Evolutionary conservation across 2,329 filamentous ascomycete species (phyloP).

Genomic region (Talaromyces funiculosus): DNA sequence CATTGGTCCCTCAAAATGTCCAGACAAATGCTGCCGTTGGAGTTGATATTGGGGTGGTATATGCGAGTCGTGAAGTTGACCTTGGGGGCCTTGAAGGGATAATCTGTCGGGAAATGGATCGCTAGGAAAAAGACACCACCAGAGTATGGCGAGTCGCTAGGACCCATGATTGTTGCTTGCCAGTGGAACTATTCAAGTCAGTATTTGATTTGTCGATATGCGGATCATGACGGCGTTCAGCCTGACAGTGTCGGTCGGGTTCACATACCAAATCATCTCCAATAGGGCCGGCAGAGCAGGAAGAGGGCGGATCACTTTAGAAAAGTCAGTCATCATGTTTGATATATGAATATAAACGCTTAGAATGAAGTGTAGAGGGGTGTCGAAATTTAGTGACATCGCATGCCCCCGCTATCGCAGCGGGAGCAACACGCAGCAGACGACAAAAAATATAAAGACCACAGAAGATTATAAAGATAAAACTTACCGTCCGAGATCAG

Average conservation of each 20-base stretch:
- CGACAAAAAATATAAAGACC: conserved; percentile 2
- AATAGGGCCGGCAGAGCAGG: conserved; percentile 94
- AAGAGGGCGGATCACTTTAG: conserved; percentile 88
- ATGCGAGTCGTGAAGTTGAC: conserved; percentile 99
- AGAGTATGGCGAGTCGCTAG: conserved; percentile 94
- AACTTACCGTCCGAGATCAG: conserved; percentile 48
- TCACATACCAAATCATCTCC: conserved; percentile 90
- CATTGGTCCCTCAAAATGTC: conserved; percentile 98
- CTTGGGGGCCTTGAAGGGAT: conserved; percentile 99
- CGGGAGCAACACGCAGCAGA: conserved; percentile 16
- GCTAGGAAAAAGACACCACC: conserved; percentile 98
- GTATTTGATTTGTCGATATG: neutral
- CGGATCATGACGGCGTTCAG: neutral
- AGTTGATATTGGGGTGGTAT: conserved; percentile 99
- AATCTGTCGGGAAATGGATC: conserved; percentile 99
- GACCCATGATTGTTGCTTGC: conserved; percentile 99
- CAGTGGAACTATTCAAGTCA: conserved; percentile 75
- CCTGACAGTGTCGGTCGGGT: conserved; percentile 5
- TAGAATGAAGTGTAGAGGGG: no score
- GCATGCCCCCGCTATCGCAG: conserved; percentile 20
- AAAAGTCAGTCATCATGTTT: conserved; percentile 16
- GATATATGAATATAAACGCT: neutral
- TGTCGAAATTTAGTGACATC: neutral
- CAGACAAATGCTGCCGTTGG: conserved; percentile 97
- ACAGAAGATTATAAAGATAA: conserved; percentile 11